phyloP scores from a whole-genome alignment of 306 rosid genomes.

The Hippophae rhamnoides region DNA sequence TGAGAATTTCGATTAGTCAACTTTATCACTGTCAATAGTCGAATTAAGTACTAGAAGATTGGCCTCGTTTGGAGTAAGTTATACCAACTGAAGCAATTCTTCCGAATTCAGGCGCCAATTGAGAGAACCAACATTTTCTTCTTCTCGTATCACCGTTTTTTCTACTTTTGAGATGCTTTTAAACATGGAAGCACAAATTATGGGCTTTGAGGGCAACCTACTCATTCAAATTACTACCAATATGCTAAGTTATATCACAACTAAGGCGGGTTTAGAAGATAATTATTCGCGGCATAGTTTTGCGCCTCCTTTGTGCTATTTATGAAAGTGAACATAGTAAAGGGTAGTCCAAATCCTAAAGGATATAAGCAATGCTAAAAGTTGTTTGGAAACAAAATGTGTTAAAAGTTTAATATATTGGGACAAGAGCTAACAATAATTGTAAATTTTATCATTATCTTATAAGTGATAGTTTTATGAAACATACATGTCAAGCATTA shows the following conservation, averaged over 20 bases:
- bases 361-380: conserved; percentile 16
- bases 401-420: conserved; percentile 23
- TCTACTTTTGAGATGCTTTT: conserved; percentile 28
- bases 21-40: not conserved
- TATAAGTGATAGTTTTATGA: too few relatives aligned
- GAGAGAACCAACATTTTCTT: conserved; percentile 80
- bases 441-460: too few relatives aligned
- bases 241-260: too few relatives aligned
- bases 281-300: conserved; percentile 66
- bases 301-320: conserved; percentile 56
- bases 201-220: too few relatives aligned
- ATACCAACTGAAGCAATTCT: conserved; percentile 46
- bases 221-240: too few relatives aligned
- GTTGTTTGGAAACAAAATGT: conserved; percentile 63
- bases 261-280: not conserved
- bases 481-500: accelerated
- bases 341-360: conserved; percentile 61
- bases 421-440: conserved; percentile 43
- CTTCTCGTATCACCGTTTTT: conserved; percentile 59
- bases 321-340: conserved; percentile 47
- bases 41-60: not conserved
- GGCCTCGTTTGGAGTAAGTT: conserved; percentile 53
- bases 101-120: conserved; percentile 63
- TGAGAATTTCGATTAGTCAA: too few relatives aligned
- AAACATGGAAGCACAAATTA: too few relatives aligned